Evolutionary conservation across 495 filamentous ascomycete genomes (phyloP).

Genomic region (Trichoderma asperelloides): DNA sequence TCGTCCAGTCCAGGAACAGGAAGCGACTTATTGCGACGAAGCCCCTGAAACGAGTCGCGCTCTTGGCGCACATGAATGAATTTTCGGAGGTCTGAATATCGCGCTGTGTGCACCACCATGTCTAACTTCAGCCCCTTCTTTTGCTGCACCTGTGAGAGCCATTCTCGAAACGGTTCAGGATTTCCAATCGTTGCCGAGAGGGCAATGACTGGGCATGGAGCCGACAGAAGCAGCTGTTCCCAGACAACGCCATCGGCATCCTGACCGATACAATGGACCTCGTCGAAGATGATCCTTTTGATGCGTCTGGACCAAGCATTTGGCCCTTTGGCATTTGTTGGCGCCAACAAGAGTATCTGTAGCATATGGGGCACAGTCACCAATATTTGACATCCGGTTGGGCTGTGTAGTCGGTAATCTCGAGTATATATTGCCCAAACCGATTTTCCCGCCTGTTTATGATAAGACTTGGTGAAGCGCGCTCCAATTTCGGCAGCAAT

Average conservation of each 20-base stretch:
- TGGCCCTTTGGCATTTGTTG: slow-evolving; percentile 47
- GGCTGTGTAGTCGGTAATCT: slow-evolving; percentile 63
- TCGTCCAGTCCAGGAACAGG: slow-evolving; percentile 29
- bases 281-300: slow-evolving; percentile 72
- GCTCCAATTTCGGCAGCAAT: slow-evolving; percentile 64
- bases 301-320: slow-evolving; percentile 54
- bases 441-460: slow-evolving; percentile 46
- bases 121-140: slow-evolving; percentile 41
- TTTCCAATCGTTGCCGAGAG: slow-evolving; percentile 76
- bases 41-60: slow-evolving; percentile 47
- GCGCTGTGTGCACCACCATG: slow-evolving; percentile 55
- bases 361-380: slow-evolving; percentile 72
- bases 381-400: slow-evolving; percentile 61
- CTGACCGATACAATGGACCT: slow-evolving; percentile 74
- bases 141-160: slow-evolving; percentile 54
- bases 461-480: slow-evolving; percentile 60
- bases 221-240: slow-evolving; percentile 68
- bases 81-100: slow-evolving; percentile 69
- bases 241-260: slow-evolving; percentile 70
- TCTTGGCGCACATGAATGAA: slow-evolving; percentile 48
- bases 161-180: slow-evolving; percentile 57
- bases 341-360: slow-evolving; percentile 67
- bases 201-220: slow-evolving; percentile 71
- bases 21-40: slow-evolving; percentile 23
- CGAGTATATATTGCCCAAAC: slow-evolving; percentile 76